These are phyloP conservation scores for Loxodes magnus DNA, from an alignment of 73 alveolate species.

Conservation along the genomic window DNA sequence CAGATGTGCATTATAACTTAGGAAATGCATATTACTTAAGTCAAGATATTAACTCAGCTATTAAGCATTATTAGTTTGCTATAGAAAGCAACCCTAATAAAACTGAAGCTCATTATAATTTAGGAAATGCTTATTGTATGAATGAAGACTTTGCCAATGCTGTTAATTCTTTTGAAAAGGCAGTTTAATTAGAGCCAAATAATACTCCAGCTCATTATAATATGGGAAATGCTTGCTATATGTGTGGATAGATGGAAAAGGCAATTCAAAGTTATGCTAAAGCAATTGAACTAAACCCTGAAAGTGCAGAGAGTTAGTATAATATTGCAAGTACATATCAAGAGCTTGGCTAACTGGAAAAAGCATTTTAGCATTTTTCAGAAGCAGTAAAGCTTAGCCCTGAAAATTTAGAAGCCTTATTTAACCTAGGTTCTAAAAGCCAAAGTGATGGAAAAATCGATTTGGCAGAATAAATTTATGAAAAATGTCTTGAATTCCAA, in stretches of 20 bases:
- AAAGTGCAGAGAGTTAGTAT: conserved; percentile 51
- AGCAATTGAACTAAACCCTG: conserved; percentile 39
- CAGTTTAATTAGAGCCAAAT: conserved; percentile 34
- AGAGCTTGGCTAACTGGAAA: conserved; percentile 24
- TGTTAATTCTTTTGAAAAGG: conserved; percentile 19
- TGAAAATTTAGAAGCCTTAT: conserved; percentile 2
- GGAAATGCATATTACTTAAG: conserved; percentile 45
- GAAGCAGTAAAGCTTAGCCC: not conserved
- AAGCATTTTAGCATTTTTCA: conserved; percentile 28
- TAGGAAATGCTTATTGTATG: conserved; percentile 58
- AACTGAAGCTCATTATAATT: conserved; percentile 41
- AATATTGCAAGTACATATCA: conserved; percentile 43
- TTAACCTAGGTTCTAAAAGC: too few species aligned
- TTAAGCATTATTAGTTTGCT: conserved; percentile 33
- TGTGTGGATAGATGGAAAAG: conserved; percentile 23
- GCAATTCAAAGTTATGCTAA: conserved; percentile 29
- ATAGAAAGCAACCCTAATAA: conserved; percentile 39
- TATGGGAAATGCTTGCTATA: conserved; percentile 56
- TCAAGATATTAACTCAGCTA: conserved; percentile 38
- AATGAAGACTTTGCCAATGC: conserved; percentile 37
- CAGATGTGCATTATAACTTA: conserved; percentile 51
- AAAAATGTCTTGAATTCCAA: too few species aligned
- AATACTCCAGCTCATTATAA: conserved; percentile 58
- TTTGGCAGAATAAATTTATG: too few species aligned
- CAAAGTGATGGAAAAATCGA: too few species aligned